Conservation (phyloP, 345 rosid genomes). For the Murraya koenigii region DNA sequence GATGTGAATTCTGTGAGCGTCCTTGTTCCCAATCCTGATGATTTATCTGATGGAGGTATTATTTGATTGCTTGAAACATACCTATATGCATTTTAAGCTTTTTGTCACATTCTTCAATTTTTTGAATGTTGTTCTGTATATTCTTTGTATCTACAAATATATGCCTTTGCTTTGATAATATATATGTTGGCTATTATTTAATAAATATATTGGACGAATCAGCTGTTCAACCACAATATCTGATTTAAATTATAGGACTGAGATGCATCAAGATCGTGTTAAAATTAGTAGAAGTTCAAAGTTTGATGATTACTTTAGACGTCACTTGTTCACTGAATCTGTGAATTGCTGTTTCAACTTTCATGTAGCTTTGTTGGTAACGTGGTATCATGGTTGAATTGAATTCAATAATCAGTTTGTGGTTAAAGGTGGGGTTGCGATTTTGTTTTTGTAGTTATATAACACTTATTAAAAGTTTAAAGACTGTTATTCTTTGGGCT, state of each 20-base stretch:
- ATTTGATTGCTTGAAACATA: conserved; percentile 4
- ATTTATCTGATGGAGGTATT: conserved; percentile 50
- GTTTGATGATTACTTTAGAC: not conserved
- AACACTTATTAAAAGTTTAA: not conserved
- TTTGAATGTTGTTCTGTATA: not conserved
- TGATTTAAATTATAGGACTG: not conserved
- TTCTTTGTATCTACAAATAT: not conserved
- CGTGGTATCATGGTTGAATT: not conserved
- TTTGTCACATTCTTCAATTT: not conserved
- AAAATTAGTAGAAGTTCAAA: not conserved
- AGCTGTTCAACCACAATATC: not conserved
- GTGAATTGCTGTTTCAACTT: not conserved
- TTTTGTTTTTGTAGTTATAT: not conserved
- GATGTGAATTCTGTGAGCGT: conserved; percentile 80
- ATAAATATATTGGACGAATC: not conserved
- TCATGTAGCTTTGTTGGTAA: not conserved
- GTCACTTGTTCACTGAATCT: not conserved
- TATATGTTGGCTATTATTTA: not conserved
- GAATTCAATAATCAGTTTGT: no score
- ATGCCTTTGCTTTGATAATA: not conserved
- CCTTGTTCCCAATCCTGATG: conserved; percentile 64
- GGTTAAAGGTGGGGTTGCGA: not conserved
- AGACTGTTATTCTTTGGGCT: not conserved
- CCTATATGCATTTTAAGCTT: not conserved
- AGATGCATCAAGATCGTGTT: not conserved